Conservation (phyloP, 768 basidiomycete genomes). For the Collybia sp. region DNA sequence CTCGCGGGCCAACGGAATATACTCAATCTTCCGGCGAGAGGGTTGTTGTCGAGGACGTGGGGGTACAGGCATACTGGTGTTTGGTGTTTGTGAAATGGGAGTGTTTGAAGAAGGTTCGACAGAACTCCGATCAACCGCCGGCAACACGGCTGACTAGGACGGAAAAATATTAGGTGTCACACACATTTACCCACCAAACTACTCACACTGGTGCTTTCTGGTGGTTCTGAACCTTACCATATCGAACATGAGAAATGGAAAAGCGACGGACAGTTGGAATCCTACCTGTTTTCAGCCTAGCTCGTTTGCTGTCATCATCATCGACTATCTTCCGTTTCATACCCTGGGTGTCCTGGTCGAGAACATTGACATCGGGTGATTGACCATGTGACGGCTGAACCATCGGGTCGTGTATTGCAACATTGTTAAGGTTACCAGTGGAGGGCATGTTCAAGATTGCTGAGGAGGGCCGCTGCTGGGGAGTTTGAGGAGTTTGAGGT, state of each 20-base stretch:
- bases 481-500: constrained; percentile 20
- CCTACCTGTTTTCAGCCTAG: constrained; percentile 69
- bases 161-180: background rate
- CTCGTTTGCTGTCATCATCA: constrained; percentile 65
- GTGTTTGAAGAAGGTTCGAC: constrained; percentile 16
- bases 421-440: constrained; percentile 6
- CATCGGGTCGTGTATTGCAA: constrained; percentile 7
- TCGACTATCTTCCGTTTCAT: constrained; percentile 74
- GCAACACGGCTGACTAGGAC: constrained; percentile 22
- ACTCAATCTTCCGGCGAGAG: constrained; percentile 81
- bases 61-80: constrained; percentile 22
- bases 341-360: constrained; percentile 60
- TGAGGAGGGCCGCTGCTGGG: constrained; percentile 24
- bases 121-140: constrained; percentile 20
- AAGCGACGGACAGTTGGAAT: constrained; percentile 7
- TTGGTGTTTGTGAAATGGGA: constrained; percentile 20
- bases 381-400: constrained; percentile 2
- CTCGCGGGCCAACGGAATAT: constrained; percentile 75
- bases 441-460: constrained; percentile 19
- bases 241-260: constrained; percentile 2
- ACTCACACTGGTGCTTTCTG: constrained; percentile 42
- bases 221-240: constrained; percentile 34
- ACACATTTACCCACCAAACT: too few relatives aligned
- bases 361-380: constrained; percentile 29
- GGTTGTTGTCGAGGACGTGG: constrained; percentile 42